phyloP scores from a whole-genome alignment of 768 basidiomycete genomes.

The Tricholoma hemisulphureum region DNA sequence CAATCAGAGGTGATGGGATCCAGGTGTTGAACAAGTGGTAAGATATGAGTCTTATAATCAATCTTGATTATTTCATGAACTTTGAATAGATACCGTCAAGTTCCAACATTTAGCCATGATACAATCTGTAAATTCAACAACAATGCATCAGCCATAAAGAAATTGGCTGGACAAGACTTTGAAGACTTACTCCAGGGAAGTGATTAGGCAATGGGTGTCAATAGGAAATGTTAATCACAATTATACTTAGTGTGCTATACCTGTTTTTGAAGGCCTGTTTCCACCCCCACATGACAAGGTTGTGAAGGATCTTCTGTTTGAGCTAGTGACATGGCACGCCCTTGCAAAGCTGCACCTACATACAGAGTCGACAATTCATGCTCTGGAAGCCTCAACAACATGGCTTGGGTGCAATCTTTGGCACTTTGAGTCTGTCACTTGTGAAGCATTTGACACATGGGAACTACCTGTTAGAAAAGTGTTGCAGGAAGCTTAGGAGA shows the following conservation, averaged over 20 bases:
- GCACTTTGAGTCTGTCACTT: conserved; percentile 8
- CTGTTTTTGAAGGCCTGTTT: no score
- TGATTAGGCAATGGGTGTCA: background rate
- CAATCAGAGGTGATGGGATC: no score
- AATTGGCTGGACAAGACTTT: conserved; percentile 25
- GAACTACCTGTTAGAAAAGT: no score
- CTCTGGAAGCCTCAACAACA: conserved; percentile 6
- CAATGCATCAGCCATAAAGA: conserved; percentile 20
- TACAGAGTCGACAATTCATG: conserved; percentile 7
- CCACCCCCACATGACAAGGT: no score
- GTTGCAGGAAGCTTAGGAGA: no score
- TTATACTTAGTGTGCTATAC: no score
- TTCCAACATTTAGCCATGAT: conserved; percentile 10
- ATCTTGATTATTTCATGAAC: no score
- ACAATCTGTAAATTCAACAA: conserved; percentile 21
- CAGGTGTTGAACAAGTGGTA: no score
- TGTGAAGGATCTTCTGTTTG: no score
- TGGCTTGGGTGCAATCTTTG: conserved; percentile 5
- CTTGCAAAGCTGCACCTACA: conserved; percentile 25
- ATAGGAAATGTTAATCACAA: conserved; percentile 13
- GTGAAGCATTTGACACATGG: conserved; percentile 7
- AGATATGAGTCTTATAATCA: no score
- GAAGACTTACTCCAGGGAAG: conserved; percentile 31
- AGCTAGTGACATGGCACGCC: conserved; percentile 29
- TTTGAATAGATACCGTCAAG: conserved; percentile 1